Evolutionary conservation across 169 alveolate species (phyloP).

Genomic region (Plasmodium yoelii): DNA sequence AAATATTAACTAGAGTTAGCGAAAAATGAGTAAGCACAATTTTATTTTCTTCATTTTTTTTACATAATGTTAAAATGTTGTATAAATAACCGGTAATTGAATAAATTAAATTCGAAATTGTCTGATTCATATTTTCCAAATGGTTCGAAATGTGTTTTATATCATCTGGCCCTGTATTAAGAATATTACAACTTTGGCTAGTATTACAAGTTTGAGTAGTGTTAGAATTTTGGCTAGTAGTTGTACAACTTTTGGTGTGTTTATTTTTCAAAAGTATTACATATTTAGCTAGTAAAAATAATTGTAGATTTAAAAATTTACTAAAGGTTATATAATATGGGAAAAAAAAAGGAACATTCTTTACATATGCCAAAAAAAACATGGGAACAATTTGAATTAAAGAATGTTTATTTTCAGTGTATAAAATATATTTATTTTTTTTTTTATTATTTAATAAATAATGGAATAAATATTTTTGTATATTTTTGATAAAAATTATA

Average conservation of each 20-base stretch:
- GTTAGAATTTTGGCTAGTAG: too few species aligned
- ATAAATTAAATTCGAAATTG: constrained; percentile 45
- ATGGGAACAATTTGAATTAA: constrained; percentile 55
- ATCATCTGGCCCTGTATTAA: not conserved
- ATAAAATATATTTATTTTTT: constrained; percentile 41
- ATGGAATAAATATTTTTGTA: constrained; percentile 25
- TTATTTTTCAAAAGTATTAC: constrained; percentile 14
- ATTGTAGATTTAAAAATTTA: constrained; percentile 16
- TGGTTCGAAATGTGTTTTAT: not conserved
- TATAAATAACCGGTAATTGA: constrained; percentile 37
- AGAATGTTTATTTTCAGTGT: constrained; percentile 20
- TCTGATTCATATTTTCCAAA: constrained; percentile 31
- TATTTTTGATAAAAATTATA: constrained; percentile 30
- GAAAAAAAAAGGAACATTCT: constrained; percentile 12
- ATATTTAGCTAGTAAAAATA: constrained; percentile 16
- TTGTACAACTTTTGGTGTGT: not conserved
- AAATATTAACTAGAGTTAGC: constrained; percentile 38
- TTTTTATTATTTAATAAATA: constrained; percentile 3
- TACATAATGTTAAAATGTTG: constrained; percentile 17
- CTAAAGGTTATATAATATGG: constrained; percentile 29
- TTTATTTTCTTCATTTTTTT: constrained; percentile 4
- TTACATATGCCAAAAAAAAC: constrained; percentile 61
- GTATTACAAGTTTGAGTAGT: too few species aligned
- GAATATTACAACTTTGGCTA: too few species aligned
- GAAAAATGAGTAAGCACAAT: constrained; percentile 11